Base-by-base conservation (phyloP, 257 asterid species). In the Coffea eugenioides region DNA sequence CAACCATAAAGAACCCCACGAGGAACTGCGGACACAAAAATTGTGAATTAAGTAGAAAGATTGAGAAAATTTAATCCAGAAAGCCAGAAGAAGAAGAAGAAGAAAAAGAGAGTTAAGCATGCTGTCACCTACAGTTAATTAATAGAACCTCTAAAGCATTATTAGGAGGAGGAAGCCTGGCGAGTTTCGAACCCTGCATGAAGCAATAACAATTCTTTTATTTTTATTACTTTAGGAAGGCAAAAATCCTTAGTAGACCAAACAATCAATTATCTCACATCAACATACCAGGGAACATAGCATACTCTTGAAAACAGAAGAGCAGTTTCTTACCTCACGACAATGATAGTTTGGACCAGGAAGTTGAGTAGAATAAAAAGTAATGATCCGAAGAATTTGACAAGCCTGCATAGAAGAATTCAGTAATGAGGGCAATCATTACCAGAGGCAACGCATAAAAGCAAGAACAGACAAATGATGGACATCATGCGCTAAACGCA, bases 331-430 rank as follows among this genome's bases (percentile, higher is more conserved):
- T 85, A 95, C 99, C 98, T 93, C 99, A 25, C 99, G 98, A 73
- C 99, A 93, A 77, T 95, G 99, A 81, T 95, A 95, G 83, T 95
- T 95, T 70, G 99, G 97, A 81, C 99, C 99, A 2, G 99, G 98
- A 64, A 95, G 97, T 77, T 93, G 99, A 75, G 99, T 95, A 67
- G 99, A 95, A 83, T 95, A 95, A 89, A 95, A 95, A 10, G 98
- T 93, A 46, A 95, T 72, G 84, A 93, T 89, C 79, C 99, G 96
- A 75, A 95, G 97, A 83, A 89, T 67, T 84, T 95, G 99, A 80
- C 96, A 92, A 75, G 93, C 98, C 99, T 95, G 90, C 77, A 84
- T 64, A 77, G 59, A 59, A 23, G 6, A 59, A 27, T 52, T 70
- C 54, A 70, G 61, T 8, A 13, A n/a, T 16, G 64, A 76, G 36